These are phyloP conservation scores for Erythrophleum fordii DNA, from an alignment of 306 rosid species.

Conservation along the genomic window DNA sequence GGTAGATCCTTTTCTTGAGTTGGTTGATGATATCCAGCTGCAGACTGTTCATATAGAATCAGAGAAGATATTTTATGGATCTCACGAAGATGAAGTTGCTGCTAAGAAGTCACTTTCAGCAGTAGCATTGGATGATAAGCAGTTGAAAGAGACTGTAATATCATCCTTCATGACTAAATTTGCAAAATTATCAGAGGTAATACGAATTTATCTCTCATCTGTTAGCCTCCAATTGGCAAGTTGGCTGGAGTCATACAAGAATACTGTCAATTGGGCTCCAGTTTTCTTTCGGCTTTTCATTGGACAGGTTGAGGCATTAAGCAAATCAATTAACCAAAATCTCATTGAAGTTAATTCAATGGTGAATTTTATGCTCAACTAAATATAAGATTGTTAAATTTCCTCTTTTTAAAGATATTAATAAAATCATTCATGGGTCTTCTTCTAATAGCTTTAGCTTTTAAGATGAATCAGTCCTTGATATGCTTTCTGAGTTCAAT, in stretches of 20 bases:
- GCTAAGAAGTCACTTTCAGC: constrained; percentile 68
- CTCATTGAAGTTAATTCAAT: constrained; percentile 12
- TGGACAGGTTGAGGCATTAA: constrained; percentile 18
- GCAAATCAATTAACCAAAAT: constrained; percentile 23
- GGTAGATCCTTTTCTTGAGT: constrained; percentile 90
- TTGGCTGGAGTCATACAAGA: constrained; percentile 27
- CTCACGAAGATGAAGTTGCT: constrained; percentile 73
- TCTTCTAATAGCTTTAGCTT: background rate
- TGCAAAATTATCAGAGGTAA: constrained; percentile 77
- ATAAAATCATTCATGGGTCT: background rate
- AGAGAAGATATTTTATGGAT: constrained; percentile 56
- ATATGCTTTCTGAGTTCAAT: background rate
- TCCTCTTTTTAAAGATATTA: constrained; percentile 15
- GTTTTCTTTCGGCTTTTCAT: constrained; percentile 22
- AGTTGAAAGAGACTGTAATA: constrained; percentile 72
- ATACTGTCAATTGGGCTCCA: constrained; percentile 8
- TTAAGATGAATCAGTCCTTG: background rate
- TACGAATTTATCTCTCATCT: constrained; percentile 31
- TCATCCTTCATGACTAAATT: constrained; percentile 68
- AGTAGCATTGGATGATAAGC: constrained; percentile 58
- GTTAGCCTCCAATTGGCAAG: background rate
- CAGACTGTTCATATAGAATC: constrained; percentile 61
- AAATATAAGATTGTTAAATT: constrained; percentile 26
- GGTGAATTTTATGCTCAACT: constrained; percentile 29
- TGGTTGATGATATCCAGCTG: constrained; percentile 69